Evolutionary conservation across 2,329 filamentous ascomycete species (phyloP), one percentile per base, ranked within the genome.

Genomic region (Penicillium sclerotigenum): DNA sequence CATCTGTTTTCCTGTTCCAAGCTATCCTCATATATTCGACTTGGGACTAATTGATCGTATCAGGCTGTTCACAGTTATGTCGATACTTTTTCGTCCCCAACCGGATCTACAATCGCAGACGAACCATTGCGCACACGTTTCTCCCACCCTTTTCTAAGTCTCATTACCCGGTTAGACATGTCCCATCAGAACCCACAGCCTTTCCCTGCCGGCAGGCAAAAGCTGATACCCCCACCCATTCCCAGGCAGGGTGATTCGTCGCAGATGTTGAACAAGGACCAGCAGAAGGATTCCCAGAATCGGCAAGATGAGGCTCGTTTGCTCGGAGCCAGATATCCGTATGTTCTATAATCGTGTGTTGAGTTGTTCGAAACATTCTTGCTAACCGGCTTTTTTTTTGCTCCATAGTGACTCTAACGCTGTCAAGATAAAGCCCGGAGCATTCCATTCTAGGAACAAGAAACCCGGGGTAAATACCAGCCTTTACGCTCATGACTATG

Each of bases 391-490:
- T 31, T 26, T 18, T 46, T 41, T 10, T 14, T 41, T 34, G 24
- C n/a, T 18, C 20, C 43, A 59, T 52, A 67, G 61, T 14, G 54
- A 59, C 36, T 59, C 66, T 11, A 43, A 62, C 42, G 68, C 57
- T 18, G 65, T 71, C 5, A 55, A 28, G 28, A 72, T 74, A 34
- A 62, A 54, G 28, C 68, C 70, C 5, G 71, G 71, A 29, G 57
- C 65, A 36, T 62, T 64, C 11, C 52, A 26, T 26, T 46, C 42
- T 16, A 61, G 56, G n/a, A 62, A 51, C n/a, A 70, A 60, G 33
- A 31, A n/a, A n/a, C 63, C 58, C 9, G 63, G 60, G 40, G 64
- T 70, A 57, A 56, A 59, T 58, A 10, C 37, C 18, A 20, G 9
- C 37, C 42, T 33, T 14, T 16, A 8, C 29, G 6, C 18, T 7